Percentiles rank a stretch among this genome's conserved stretches.
Evolutionary conservation across 768 basidiomycete genomes (phyloP).

Genomic region (Rhizopogon vulgaris): DNA sequence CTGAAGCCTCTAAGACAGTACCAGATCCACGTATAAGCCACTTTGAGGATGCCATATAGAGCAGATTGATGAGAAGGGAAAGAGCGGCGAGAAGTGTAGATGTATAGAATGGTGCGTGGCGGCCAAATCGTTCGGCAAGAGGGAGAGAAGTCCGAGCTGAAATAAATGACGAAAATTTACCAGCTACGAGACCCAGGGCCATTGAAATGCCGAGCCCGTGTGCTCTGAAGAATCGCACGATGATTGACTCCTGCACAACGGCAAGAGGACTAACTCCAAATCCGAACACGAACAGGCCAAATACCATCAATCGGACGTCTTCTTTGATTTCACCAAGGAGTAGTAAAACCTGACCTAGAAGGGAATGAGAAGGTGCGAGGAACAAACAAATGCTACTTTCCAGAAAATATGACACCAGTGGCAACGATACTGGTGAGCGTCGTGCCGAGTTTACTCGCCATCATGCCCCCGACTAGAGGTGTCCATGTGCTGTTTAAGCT

Average conservation of each 20-base stretch:
- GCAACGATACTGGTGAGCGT: constrained; percentile 67
- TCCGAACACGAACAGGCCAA: constrained; percentile 77
- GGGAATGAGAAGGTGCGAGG: constrained; percentile 4
- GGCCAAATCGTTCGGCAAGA: constrained; percentile 60
- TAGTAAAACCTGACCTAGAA: constrained; percentile 57
- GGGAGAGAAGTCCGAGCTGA: constrained; percentile 73
- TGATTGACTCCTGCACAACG: constrained; percentile 81
- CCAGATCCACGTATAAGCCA: constrained; percentile 60
- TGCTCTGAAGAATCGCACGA: constrained; percentile 74
- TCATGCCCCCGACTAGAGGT: constrained; percentile 69
- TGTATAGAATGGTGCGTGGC: constrained; percentile 70
- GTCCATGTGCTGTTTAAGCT: constrained; percentile 75
- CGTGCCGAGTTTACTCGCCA: constrained; percentile 67
- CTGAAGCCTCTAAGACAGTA: constrained; percentile 58
- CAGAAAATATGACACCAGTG: constrained; percentile 64
- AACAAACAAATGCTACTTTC: constrained; percentile 23
- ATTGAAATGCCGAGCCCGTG: constrained; percentile 73
- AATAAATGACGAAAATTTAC: constrained; percentile 73
- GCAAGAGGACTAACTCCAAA: constrained; percentile 75
- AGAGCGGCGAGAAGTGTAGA: constrained; percentile 57
- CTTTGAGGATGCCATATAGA: constrained; percentile 58
- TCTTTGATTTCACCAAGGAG: constrained; percentile 57
- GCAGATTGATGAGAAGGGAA: constrained; percentile 62
- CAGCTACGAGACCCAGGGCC: constrained; percentile 78
- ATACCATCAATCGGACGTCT: constrained; percentile 61